Base-by-base conservation (phyloP, 345 rosid species). In the Barbarea vulgaris region DNA sequence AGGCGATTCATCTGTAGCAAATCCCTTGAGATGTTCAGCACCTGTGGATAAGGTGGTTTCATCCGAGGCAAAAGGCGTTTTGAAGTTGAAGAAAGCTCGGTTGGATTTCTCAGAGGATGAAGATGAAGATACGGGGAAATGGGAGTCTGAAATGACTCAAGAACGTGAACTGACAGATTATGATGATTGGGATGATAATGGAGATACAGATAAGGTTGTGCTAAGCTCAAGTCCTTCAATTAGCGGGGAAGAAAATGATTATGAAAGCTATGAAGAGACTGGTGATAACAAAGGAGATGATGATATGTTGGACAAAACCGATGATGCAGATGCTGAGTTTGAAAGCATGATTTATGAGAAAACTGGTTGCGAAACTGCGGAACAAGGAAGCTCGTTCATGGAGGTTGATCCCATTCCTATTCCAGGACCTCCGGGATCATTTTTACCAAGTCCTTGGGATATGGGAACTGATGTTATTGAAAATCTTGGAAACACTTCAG, bases 341-440 rank as follows among this genome's bases (percentile, higher is more conserved):
- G 82, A 81, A 39, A 75, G 74, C 72, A 84, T 67, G 59, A 64
- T 83, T 42, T 62, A 73, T 31, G 72, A 68, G 56, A 81, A 78
- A 76, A 65, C 46, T 68, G 66, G 81, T 53, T 54, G 48, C 0
- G 67, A 83, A 17, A 78, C 72, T 14, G 51, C 69, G 34, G 84
- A 82, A 50, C 78, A 73, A 72, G 85, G 77, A 50, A 81, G 77
- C 78, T 82, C 83, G 21, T 90, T 86, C 70, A 87, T 83, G 54
- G 97, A 89, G 80, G 88, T 91, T 79, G 98, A 94, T 81, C 90
- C 94, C 5, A 94, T 94, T 73, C 96, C 91, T 33, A 94, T 94
- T 56, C 98, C 98, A 11, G 98, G 98, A 51, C 98, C 98, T 48
- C 98, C 98, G 0, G 98, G 95, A 1, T 94, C 98, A 22, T 91